Evolutionary conservation across 2,329 filamentous ascomycete genomes (phyloP).

Genomic region (Talaromyces funiculosus): DNA sequence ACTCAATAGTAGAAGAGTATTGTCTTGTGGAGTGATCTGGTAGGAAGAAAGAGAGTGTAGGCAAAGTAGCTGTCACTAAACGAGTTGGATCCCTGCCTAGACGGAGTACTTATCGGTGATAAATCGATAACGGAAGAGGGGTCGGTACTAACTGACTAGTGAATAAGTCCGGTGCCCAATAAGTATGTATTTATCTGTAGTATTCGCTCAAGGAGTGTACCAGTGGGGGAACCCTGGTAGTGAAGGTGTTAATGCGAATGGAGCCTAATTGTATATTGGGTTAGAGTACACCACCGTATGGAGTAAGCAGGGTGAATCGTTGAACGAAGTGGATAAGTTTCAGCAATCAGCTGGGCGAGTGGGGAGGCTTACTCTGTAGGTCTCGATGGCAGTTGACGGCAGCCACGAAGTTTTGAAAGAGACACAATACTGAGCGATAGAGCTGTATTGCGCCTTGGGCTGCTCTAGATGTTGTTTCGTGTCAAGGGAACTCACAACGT

Average conservation of each 20-base stretch:
- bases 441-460: background rate
- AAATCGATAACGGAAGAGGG: slow-evolving; percentile 7
- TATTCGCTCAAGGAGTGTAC: background rate
- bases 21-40: background rate
- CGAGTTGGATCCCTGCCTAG: background rate
- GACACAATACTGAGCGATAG: background rate
- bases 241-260: background rate
- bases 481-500: background rate
- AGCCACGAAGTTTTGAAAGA: background rate
- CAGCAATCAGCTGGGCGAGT: slow-evolving; percentile 11
- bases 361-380: background rate
- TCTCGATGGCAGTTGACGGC: background rate
- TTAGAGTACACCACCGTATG: background rate
- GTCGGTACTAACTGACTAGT: slow-evolving; percentile 5
- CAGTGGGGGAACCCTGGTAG: background rate
- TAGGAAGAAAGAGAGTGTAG: background rate
- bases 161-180: slow-evolving; percentile 7
- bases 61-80: background rate
- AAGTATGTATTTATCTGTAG: background rate
- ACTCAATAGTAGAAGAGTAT: background rate
- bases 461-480: background rate
- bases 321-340: background rate
- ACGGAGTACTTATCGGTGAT: slow-evolving; percentile 1
- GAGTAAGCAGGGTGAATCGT: background rate
- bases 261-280: background rate